Conservation (phyloP, 73 alveolate genomes). For the Halteria grandinella region DNA sequence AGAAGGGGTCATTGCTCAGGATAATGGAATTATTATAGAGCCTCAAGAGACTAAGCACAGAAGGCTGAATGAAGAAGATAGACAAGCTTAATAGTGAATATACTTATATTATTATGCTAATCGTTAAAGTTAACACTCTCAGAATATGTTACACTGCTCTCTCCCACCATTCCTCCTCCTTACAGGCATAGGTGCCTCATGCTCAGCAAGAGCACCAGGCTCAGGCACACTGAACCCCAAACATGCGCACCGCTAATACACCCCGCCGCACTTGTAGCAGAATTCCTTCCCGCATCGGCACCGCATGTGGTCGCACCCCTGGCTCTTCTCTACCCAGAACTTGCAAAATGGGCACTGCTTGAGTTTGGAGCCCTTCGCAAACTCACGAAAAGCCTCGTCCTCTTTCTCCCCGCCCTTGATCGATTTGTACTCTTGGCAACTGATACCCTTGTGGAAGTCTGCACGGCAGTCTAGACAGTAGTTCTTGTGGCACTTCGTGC, state of each 20-base stretch:
- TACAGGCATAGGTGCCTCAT: too few species aligned
- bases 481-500: conserved; percentile 67
- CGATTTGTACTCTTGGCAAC: conserved; percentile 70
- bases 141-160: too few species aligned
- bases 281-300: conserved; percentile 84
- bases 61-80: too few species aligned
- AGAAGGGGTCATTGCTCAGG: too few species aligned
- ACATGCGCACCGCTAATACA: neutral
- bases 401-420: conserved; percentile 59
- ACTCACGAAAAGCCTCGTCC: conserved; percentile 62
- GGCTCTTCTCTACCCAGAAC: conserved; percentile 85
- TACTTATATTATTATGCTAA: too few species aligned
- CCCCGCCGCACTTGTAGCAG: conserved; percentile 82
- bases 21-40: too few species aligned
- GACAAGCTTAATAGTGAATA: too few species aligned
- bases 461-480: conserved; percentile 73
- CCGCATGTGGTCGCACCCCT: conserved; percentile 90
- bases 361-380: conserved; percentile 65
- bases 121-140: too few species aligned
- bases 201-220: too few species aligned
- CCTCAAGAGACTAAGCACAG: too few species aligned
- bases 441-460: conserved; percentile 70
- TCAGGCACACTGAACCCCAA: too few species aligned
- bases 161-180: too few species aligned
- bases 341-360: conserved; percentile 82